Conservation (phyloP, 176 grass and related monocot species). For the Puya raimondii region DNA sequence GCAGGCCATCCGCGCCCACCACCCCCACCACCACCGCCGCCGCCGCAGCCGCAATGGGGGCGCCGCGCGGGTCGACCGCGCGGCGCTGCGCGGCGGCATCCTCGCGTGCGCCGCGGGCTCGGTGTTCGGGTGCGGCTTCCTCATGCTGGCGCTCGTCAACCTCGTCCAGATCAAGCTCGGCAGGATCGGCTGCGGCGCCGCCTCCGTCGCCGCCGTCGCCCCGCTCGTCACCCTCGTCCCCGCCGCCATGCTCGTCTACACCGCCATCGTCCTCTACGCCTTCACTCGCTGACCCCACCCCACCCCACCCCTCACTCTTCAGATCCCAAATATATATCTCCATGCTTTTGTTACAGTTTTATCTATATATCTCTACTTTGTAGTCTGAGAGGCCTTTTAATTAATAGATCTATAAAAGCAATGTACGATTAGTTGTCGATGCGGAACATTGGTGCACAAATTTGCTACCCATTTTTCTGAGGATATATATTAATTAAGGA, state of each 20-base stretch:
- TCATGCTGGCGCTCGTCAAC: slow-evolving; percentile 85
- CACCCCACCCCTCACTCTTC: not conserved
- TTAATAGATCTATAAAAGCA: no score
- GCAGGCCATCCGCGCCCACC: slow-evolving; percentile 61
- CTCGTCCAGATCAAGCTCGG: slow-evolving; percentile 84
- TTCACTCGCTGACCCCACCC: slow-evolving; percentile 32
- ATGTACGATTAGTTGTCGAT: no score
- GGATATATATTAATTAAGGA: no score
- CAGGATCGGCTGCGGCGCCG: slow-evolving; percentile 44
- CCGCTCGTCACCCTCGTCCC: slow-evolving; percentile 74
- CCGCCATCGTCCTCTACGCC: slow-evolving; percentile 57
- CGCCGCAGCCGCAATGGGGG: not conserved
- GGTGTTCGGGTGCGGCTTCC: slow-evolving; percentile 55
- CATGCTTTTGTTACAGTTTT: not conserved
- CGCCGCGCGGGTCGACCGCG: slow-evolving; percentile 48
- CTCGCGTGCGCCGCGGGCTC: slow-evolving; percentile 52
- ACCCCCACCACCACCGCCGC: not conserved
- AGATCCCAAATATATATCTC: not conserved
- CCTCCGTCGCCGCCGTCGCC: slow-evolving; percentile 39
- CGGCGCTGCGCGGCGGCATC: slow-evolving; percentile 58
- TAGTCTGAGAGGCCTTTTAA: no score
- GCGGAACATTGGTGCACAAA: no score
- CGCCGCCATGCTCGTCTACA: slow-evolving; percentile 66
- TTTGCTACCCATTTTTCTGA: no score
- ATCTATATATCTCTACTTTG: no score